Conservation (phyloP, 2,329 filamentous ascomycete genomes). For the Ophiocordyceps unilateralis region DNA sequence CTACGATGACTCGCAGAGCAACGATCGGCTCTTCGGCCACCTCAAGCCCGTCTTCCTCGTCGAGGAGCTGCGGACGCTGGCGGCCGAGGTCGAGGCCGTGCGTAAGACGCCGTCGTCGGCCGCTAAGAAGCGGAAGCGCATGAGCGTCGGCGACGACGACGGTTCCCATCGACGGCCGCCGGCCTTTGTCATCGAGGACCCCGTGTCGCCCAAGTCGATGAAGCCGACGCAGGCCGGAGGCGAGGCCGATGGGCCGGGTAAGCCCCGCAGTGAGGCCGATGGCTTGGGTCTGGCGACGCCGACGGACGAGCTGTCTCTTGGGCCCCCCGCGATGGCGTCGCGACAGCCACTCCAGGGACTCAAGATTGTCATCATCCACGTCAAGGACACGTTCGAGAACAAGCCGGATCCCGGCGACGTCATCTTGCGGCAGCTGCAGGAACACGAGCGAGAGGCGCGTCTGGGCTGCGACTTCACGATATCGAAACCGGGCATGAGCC, state of each 20-base stretch:
- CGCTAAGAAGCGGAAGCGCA: slow-evolving; percentile 48
- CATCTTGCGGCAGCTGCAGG: slow-evolving; percentile 53
- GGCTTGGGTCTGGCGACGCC: slow-evolving; percentile 29
- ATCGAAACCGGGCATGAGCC: slow-evolving; percentile 45
- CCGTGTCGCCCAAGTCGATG: slow-evolving; percentile 34
- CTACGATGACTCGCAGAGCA: slow-evolving; percentile 64
- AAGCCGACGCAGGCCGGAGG: slow-evolving; percentile 7
- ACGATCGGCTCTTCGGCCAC: slow-evolving; percentile 74
- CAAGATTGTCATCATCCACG: slow-evolving; percentile 75
- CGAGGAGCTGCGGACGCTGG: slow-evolving; percentile 58
- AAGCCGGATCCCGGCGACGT: slow-evolving; percentile 44
- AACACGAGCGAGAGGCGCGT: slow-evolving; percentile 44
- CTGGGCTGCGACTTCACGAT: slow-evolving; percentile 71
- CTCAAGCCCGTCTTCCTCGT: slow-evolving; percentile 70
- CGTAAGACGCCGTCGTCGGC: slow-evolving; percentile 25
- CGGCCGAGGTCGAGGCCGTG: slow-evolving; percentile 46
- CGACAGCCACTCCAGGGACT: slow-evolving; percentile 47
- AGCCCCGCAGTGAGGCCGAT: too few relatives aligned
- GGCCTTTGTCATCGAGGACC: slow-evolving; percentile 18
- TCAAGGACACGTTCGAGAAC: slow-evolving; percentile 74
- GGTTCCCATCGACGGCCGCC: slow-evolving; percentile 7
- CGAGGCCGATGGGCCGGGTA: not conserved
- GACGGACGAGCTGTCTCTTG: slow-evolving; percentile 26
- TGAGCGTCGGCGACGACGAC: slow-evolving; percentile 12
- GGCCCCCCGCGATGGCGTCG: slow-evolving; percentile 11